Evolutionary conservation across 345 rosid species (phyloP).

Genomic region (Cardamine chenopodiifolia): DNA sequence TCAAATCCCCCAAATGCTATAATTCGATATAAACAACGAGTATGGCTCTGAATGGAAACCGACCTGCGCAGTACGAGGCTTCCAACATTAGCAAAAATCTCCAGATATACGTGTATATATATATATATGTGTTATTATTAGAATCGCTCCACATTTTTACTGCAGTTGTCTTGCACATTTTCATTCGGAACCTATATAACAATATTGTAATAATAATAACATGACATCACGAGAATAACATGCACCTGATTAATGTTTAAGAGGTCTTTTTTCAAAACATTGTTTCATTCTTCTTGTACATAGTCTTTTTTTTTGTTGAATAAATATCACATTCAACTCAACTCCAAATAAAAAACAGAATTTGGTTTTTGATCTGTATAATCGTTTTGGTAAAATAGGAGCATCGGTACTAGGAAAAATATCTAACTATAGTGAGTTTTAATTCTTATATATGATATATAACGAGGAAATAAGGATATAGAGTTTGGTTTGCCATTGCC

Average conservation of each 20-base stretch:
- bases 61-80: too few relatives aligned
- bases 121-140: too few relatives aligned
- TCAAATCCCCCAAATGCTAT: constrained; percentile 3
- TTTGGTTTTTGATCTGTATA: neutral
- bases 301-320: too few relatives aligned
- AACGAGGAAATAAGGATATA: neutral
- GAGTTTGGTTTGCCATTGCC: neutral
- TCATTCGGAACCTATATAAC: too few relatives aligned
- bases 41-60: too few relatives aligned
- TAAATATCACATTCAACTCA: neutral
- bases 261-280: neutral
- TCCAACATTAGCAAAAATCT: too few relatives aligned
- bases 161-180: too few relatives aligned
- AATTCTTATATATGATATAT: neutral
- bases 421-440: neutral
- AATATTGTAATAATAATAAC: neutral
- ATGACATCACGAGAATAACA: neutral
- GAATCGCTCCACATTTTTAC: too few relatives aligned
- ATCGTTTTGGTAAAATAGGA: neutral
- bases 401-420: neutral
- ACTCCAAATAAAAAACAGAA: neutral
- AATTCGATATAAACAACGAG: neutral
- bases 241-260: neutral
- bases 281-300: too few relatives aligned
- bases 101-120: too few relatives aligned